These are phyloP conservation scores for Podaxis pistillaris DNA, from an alignment of 768 basidiomycete species.

Conservation along the genomic window DNA sequence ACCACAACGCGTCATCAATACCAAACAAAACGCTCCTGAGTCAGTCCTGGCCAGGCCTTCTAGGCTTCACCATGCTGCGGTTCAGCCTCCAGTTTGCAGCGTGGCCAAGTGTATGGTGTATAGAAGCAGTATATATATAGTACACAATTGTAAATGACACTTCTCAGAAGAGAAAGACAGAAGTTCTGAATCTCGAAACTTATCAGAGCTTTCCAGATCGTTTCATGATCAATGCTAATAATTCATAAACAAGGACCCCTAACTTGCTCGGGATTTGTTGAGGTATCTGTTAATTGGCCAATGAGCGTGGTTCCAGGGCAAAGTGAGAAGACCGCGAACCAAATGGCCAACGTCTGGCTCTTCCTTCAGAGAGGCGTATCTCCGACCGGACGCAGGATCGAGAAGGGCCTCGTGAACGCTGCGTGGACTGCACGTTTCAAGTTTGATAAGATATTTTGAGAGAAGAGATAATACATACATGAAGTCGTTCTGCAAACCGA, in stretches of 20 bases:
- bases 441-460: neutral
- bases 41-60: too few species aligned
- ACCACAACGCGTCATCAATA: constrained; percentile 1
- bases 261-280: constrained; percentile 16
- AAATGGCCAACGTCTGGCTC: constrained; percentile 30
- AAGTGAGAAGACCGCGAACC: constrained; percentile 18
- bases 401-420: constrained; percentile 34
- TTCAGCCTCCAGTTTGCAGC: too few species aligned
- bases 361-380: constrained; percentile 31
- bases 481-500: constrained; percentile 10
- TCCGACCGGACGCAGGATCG: constrained; percentile 32
- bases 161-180: neutral
- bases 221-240: neutral
- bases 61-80: too few species aligned
- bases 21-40: neutral
- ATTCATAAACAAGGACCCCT: constrained; percentile 9
- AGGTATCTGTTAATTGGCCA: constrained; percentile 12
- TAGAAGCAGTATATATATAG: neutral
- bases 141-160: neutral
- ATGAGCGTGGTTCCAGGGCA: neutral
- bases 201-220: constrained; percentile 1
- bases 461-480: constrained; percentile 42
- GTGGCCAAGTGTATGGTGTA: neutral
- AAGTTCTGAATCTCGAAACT: neutral
- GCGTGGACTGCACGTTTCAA: constrained; percentile 26